phyloP scores from a whole-genome alignment of 768 basidiomycete species.

The Cubamyces sp. region DNA sequence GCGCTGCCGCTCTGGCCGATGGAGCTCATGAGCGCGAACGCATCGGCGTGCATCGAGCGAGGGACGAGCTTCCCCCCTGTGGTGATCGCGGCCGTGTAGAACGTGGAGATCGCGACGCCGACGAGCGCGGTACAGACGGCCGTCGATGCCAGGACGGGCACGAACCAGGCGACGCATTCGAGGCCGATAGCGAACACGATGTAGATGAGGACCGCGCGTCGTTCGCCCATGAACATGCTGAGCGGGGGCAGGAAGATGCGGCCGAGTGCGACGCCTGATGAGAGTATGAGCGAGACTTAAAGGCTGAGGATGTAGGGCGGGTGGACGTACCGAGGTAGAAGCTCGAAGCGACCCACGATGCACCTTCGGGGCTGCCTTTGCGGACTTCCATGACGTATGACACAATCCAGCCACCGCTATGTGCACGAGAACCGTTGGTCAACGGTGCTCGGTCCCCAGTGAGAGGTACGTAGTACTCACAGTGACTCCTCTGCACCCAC shows the following conservation, averaged over 20 bases:
- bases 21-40: slow-evolving; percentile 36
- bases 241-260: slow-evolving; percentile 33
- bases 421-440: not conserved
- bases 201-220: slow-evolving; percentile 35
- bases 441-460: not conserved
- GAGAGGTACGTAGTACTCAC: slow-evolving; percentile 19
- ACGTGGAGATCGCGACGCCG: slow-evolving; percentile 37
- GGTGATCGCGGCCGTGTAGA: slow-evolving; percentile 35
- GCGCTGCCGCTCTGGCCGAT: slow-evolving; percentile 37
- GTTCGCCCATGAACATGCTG: slow-evolving; percentile 35
- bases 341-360: slow-evolving; percentile 35
- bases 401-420: slow-evolving; percentile 37
- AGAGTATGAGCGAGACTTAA: not conserved
- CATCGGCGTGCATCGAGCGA: slow-evolving; percentile 35
- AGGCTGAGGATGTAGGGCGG: not conserved
- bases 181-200: slow-evolving; percentile 35
- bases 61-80: slow-evolving; percentile 32
- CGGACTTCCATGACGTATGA: slow-evolving; percentile 34
- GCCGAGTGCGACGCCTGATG: slow-evolving; percentile 34
- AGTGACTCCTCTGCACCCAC: slow-evolving; percentile 35
- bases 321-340: slow-evolving; percentile 32
- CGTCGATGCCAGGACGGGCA: slow-evolving; percentile 32
- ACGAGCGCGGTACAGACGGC: slow-evolving; percentile 36
- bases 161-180: slow-evolving; percentile 32
- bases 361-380: slow-evolving; percentile 33